phyloP scores from a whole-genome alignment of 805 yeast genomes.

The Hanseniaspora hatyaiensis region DNA sequence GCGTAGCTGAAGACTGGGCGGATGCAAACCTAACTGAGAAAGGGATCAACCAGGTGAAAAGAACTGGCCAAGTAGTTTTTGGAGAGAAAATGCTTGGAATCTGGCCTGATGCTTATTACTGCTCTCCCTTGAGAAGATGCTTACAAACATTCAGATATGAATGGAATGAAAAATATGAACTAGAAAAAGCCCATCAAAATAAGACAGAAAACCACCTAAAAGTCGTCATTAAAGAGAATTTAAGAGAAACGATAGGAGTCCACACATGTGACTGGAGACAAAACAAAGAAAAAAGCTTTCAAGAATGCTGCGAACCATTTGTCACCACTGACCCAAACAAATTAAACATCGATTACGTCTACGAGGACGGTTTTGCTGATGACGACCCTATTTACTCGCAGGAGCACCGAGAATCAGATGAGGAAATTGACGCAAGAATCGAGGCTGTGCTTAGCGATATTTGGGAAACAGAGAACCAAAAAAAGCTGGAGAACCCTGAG shows the following conservation, averaged over 20 bases:
- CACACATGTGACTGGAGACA: constrained; percentile 51
- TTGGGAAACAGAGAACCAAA: constrained; percentile 18
- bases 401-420: constrained; percentile 38
- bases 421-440: constrained; percentile 41
- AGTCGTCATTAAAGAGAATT: constrained; percentile 32
- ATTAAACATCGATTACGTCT: constrained; percentile 33
- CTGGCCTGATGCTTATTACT: constrained; percentile 44
- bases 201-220: constrained; percentile 10
- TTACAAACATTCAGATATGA: constrained; percentile 45
- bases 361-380: constrained; percentile 37
- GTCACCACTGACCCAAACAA: neutral
- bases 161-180: constrained; percentile 41
- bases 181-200: constrained; percentile 29
- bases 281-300: constrained; percentile 29
- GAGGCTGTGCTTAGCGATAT: constrained; percentile 35
- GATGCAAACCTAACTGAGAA: constrained; percentile 45
- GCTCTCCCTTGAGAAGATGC: constrained; percentile 56
- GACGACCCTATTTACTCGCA: constrained; percentile 38
- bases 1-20: constrained; percentile 35
- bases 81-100: constrained; percentile 35
- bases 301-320: constrained; percentile 23
- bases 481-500: neutral
- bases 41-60: constrained; percentile 47
- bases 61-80: constrained; percentile 28
- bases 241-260: constrained; percentile 51